Base-by-base conservation (phyloP, 768 basidiomycete species). In the Termitomyces sp. region DNA sequence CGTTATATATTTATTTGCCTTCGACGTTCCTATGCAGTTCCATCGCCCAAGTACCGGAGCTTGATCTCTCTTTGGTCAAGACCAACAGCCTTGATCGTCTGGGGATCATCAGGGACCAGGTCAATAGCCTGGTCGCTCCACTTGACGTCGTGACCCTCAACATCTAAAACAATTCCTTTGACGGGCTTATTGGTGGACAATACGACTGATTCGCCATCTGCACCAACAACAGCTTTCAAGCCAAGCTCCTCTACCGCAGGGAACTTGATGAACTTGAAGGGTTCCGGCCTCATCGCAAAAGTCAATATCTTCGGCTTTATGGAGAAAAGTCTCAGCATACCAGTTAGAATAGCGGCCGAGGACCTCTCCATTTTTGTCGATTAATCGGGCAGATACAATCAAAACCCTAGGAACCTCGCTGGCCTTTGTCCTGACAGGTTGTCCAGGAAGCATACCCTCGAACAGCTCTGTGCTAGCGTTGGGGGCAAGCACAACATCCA, bases 71-170 rank as follows among this genome's bases (percentile, higher is more conserved):
- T 80, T 14, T 86, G 85, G 33, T 81, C 75, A 61, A 95, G 71
- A 3, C 91, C 92, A 35, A 74, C 66, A 5, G 84, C 89, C 43
- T 67, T 69, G 51, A 97, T 68, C 0, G 77, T 78, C 70, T 93
- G 91, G 48, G 82, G 80, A 70, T 98, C 94, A 42, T 82, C 86
- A 9, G 95, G 94, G 52, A 91, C 83, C 40, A 98, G 77, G 71
- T 98, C 95, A 63, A 97, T 83, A 3, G 85, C 92, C 67, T 98
- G 93, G 74, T 98, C 93, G 60, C 83, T 81, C 88, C 92, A 95
- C 64, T 78, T 78, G 23, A 83, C 84, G 52, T 86, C 84, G 5
- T 77, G 78, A n/a, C 85, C 89, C 30, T 85, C 83, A 28, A 82
- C 84, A 62, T 91, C 89, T 46, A 98, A 76, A 42, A 95, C 80